Evolutionary conservation across 306 rosid genomes (phyloP), one percentile per base, ranked within the genome.

Genomic region (Spatholobus suberectus): DNA sequence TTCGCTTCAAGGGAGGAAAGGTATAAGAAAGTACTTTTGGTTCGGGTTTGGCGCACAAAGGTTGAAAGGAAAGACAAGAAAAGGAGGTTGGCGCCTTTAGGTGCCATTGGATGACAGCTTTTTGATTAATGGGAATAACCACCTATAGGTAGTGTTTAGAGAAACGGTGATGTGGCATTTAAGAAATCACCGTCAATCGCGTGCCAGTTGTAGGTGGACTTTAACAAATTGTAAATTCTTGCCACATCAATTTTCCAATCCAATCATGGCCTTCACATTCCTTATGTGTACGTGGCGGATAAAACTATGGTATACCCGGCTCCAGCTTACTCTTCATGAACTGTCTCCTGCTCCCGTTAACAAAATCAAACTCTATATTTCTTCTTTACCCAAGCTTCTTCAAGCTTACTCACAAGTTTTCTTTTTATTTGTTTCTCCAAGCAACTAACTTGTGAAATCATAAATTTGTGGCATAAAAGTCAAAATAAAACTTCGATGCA

Each of bases 151-250:
- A 14, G 6, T 49, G 7, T 49, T 49, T 46, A 23, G 70, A 29
- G 43, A 62, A 62, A 13, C 0, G 10, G 21, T 62, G 21, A 66
- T 9, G n/a, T 12, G 52, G 34, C 8, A 20, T 68, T 70, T 73
- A 78, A 63, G 85, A 49, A 32, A 41, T 76, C 90, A 86, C 90
- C 88, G 89, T 76, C 89, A 86, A 68, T 80, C 75, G 49, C 81
- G 80, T 63, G 80, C 76, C 87, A 78, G 76, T 63, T 78, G 80
- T 59, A 1, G 24, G 40, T 11, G 62, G 29, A 47, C 73, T 38
- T 55, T 10, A 8, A 52, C 49, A 9, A 34, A 62, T 6, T 34
- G 9, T 9, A 17, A 10, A 18, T 10, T 51, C 20, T 17, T 5
- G 47, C 55, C 63, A 47, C 62, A 3, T 58, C 63, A 12, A 54